Conservation (phyloP, 2,329 filamentous ascomycete genomes). For the Fusarium oligoseptatum region DNA sequence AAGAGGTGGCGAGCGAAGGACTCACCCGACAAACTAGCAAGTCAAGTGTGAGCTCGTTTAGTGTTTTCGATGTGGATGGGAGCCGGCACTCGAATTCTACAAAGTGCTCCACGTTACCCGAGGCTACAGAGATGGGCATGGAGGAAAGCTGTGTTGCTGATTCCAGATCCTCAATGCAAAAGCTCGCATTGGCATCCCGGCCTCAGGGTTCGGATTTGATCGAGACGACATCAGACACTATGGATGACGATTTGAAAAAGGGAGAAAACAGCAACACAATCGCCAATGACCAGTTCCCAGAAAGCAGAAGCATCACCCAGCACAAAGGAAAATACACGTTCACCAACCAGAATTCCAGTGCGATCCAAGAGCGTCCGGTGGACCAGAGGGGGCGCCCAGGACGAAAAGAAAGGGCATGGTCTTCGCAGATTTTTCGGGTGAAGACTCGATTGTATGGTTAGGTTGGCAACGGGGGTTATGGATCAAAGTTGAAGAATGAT, state of each 20-base stretch:
- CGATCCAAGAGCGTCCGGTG: slow-evolving; percentile 52
- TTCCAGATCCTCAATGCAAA: slow-evolving; percentile 10
- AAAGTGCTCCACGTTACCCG: slow-evolving; percentile 20
- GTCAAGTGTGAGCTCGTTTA: slow-evolving; percentile 30
- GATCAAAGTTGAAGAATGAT: neutral
- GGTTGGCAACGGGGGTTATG: neutral
- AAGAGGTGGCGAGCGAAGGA: slow-evolving; percentile 7
- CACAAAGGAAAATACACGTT: slow-evolving; percentile 29
- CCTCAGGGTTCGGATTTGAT: slow-evolving; percentile 20
- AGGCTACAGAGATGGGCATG: slow-evolving; percentile 15
- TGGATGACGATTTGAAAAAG: neutral
- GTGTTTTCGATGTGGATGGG: slow-evolving; percentile 6
- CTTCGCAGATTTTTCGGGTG: slow-evolving; percentile 62
- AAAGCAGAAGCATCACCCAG: slow-evolving; percentile 10
- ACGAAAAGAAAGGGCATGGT: slow-evolving; percentile 50
- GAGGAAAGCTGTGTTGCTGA: neutral
- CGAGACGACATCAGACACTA: slow-evolving; percentile 2
- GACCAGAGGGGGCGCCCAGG: slow-evolving; percentile 47
- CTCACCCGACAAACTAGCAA: slow-evolving; percentile 23
- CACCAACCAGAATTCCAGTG: neutral
- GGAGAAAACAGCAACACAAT: neutral
- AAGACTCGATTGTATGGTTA: neutral
- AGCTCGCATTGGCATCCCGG: slow-evolving; percentile 14
- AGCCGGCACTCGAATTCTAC: slow-evolving; percentile 24
- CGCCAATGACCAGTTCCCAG: slow-evolving; percentile 12